Evolutionary conservation across 768 basidiomycete species (phyloP).

Genomic region (Amylocystis lapponica): DNA sequence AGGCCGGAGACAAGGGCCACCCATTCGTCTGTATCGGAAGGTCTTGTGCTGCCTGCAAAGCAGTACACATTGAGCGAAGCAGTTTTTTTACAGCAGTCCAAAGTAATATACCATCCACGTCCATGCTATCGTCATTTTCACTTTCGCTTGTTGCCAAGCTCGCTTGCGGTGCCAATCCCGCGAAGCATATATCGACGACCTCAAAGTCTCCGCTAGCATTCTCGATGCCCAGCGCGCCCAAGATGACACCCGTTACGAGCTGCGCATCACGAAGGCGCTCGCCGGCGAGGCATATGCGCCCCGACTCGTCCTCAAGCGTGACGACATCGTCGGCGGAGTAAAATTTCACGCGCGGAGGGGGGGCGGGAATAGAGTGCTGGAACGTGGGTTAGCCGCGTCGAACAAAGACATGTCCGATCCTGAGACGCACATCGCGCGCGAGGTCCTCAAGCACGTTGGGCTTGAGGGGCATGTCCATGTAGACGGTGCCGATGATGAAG

Average conservation of each 20-base stretch:
- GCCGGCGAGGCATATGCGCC: constrained; percentile 85
- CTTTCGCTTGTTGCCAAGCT: constrained; percentile 8
- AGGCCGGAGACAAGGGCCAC: constrained; percentile 85
- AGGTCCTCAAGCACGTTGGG: constrained; percentile 97
- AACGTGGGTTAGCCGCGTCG: not conserved
- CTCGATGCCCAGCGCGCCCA: constrained; percentile 88
- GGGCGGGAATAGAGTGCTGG: constrained; percentile 86
- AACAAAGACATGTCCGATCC: too few relatives aligned
- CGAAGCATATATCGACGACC: constrained; percentile 81
- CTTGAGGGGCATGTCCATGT: constrained; percentile 98
- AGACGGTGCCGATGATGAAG: constrained; percentile 91
- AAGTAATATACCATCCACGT: constrained; percentile 57
- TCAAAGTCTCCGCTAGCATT: constrained; percentile 89
- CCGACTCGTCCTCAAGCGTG: constrained; percentile 95
- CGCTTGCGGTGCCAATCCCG: constrained; percentile 72
- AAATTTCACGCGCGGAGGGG: constrained; percentile 69
- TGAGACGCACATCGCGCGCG: constrained; percentile 76
- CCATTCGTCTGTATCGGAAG: constrained; percentile 74
- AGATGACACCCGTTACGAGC: constrained; percentile 88
- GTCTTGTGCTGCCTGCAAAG: too few relatives aligned
- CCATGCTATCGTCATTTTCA: constrained; percentile 43
- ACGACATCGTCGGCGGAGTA: constrained; percentile 72
- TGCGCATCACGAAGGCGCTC: constrained; percentile 50
- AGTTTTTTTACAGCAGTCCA: not conserved
- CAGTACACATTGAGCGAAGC: too few relatives aligned